Evolutionary conservation across 139 green algal species (phyloP).

Genomic region (Closterium sp.): DNA sequence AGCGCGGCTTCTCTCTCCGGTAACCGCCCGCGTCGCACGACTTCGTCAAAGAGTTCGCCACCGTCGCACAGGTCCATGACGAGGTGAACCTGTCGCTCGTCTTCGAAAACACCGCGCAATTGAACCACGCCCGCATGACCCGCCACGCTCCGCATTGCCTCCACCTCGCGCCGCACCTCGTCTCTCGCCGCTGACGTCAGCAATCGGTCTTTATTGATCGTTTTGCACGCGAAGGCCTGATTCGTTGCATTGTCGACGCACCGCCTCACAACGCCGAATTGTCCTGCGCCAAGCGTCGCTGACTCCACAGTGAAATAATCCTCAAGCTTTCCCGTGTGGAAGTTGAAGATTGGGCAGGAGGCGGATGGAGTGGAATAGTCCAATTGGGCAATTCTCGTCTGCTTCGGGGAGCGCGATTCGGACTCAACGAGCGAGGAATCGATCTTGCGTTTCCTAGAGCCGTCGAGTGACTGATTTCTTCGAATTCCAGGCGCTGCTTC

Average conservation of each 20-base stretch:
- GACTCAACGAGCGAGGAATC: neutral
- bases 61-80: neutral
- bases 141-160: neutral
- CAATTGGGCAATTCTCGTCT: neutral
- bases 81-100: neutral
- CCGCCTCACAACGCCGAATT: neutral
- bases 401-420: neutral
- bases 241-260: neutral
- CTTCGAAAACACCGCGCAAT: neutral
- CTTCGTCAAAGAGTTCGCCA: neutral
- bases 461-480: neutral
- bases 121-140: neutral
- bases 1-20: neutral
- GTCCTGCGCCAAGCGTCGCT: neutral
- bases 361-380: neutral
- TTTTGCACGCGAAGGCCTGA: neutral
- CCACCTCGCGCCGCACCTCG: neutral
- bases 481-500: neutral
- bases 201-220: neutral
- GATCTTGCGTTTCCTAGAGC: neutral
- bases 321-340: neutral
- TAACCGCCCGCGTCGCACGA: neutral
- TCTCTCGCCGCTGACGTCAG: neutral
- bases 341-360: neutral
- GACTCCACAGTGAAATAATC: neutral